Conservation (phyloP, 352 stramenopile species). For the Phytopythium kandeliae region DNA sequence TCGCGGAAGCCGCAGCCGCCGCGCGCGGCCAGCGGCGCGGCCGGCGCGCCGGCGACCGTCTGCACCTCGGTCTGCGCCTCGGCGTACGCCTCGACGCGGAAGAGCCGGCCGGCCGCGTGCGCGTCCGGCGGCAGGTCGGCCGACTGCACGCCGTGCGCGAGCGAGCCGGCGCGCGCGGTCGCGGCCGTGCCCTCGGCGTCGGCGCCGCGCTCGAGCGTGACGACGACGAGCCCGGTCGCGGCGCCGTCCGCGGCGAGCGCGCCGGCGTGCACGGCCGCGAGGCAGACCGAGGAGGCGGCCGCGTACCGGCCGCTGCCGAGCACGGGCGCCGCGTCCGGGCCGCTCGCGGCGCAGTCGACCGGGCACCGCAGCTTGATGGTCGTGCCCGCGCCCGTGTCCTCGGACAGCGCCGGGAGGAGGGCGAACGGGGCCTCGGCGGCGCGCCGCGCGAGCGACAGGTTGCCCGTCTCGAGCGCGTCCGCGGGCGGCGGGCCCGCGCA, state of each 20-base stretch:
- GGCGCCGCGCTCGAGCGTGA: slow-evolving; percentile 59
- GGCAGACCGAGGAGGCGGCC: slow-evolving; percentile 89
- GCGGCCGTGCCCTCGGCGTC: slow-evolving; percentile 20
- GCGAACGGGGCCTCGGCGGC: slow-evolving; percentile 10
- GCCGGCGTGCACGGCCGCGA: slow-evolving; percentile 88
- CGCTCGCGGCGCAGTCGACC: slow-evolving; percentile 30
- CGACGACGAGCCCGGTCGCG: slow-evolving; percentile 52
- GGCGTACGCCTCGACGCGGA: slow-evolving; percentile 43
- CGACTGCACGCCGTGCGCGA: slow-evolving; percentile 56
- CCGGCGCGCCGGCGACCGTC: slow-evolving; percentile 88
- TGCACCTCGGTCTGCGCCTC: slow-evolving; percentile 74
- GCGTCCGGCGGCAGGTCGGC: slow-evolving; percentile 23
- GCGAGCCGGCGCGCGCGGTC: slow-evolving; percentile 4
- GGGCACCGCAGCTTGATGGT: slow-evolving; percentile 84
- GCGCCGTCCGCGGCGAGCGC: slow-evolving; percentile 22
- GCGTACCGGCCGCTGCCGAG: slow-evolving; percentile 77
- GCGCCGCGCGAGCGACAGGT: slow-evolving; percentile 34
- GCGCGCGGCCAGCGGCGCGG: slow-evolving; percentile 69
- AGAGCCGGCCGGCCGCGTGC: slow-evolving; percentile 41
- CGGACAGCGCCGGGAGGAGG: slow-evolving; percentile 34
- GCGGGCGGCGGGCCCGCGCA: slow-evolving; percentile 89
- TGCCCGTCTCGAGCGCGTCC: slow-evolving; percentile 74
- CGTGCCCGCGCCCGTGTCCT: slow-evolving; percentile 88
- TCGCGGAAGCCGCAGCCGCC: slow-evolving; percentile 86
- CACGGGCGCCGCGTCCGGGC: slow-evolving; percentile 17